These are phyloP conservation scores for Metschnikowia hibisci DNA, from an alignment of 805 yeast species.

Conservation along the genomic window DNA sequence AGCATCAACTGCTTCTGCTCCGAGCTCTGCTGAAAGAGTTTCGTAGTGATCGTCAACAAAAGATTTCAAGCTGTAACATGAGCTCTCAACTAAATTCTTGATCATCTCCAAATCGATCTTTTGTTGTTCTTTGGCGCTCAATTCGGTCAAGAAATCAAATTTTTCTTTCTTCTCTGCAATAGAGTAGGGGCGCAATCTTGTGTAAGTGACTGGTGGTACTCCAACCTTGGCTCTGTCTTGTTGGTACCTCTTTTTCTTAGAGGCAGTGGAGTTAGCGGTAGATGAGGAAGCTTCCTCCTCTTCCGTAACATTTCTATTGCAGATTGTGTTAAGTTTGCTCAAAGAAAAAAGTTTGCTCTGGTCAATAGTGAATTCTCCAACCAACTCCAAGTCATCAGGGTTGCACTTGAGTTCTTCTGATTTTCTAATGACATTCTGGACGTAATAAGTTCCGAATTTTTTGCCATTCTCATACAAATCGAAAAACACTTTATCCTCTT, in stretches of 20 bases:
- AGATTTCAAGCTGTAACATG: slow-evolving; percentile 66
- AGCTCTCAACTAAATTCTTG: slow-evolving; percentile 66
- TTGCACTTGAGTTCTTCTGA: slow-evolving; percentile 40
- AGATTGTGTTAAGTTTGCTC: slow-evolving; percentile 42
- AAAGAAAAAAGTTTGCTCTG: slow-evolving; percentile 49
- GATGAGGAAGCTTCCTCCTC: slow-evolving; percentile 12
- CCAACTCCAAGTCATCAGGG: slow-evolving; percentile 22
- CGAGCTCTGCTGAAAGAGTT: slow-evolving; percentile 32
- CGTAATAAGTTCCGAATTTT: slow-evolving; percentile 25
- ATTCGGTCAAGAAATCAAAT: slow-evolving; percentile 44
- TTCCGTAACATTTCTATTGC: slow-evolving; percentile 23
- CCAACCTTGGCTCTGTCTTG: slow-evolving; percentile 24
- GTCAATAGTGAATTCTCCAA: slow-evolving; percentile 44
- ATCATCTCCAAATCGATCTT: slow-evolving; percentile 52
- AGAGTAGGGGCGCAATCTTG: slow-evolving; percentile 31
- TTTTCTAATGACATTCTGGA: slow-evolving; percentile 25
- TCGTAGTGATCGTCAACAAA: slow-evolving; percentile 53
- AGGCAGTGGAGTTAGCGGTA: slow-evolving; percentile 13
- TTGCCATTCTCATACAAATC: slow-evolving; percentile 38
- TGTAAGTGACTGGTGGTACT: slow-evolving; percentile 47
- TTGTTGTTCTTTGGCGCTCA: slow-evolving; percentile 54
- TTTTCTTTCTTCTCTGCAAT: slow-evolving; percentile 42
- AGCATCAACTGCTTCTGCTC: slow-evolving; percentile 34
- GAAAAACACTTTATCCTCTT: slow-evolving; percentile 27
- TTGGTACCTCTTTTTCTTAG: slow-evolving; percentile 16